phyloP scores from a whole-genome alignment of 164 flowering plant species.

The Umbilicus rupestris region DNA sequence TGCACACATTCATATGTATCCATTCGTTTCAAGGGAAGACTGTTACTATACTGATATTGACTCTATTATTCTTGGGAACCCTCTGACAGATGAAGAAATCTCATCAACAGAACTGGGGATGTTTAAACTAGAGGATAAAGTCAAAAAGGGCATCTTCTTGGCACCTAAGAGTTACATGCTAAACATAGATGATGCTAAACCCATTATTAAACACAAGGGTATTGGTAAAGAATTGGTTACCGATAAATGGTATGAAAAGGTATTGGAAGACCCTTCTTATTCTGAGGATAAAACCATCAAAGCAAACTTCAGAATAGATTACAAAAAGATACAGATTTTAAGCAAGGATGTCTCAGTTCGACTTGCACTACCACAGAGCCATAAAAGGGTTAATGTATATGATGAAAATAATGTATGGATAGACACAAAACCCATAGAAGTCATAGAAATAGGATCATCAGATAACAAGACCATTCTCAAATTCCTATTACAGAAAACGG shows the following conservation, averaged over 20 bases:
- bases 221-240: not conserved
- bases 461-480: no score
- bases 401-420: no score
- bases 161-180: constrained; percentile 4
- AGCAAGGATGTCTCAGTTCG: no score
- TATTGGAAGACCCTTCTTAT: not conserved
- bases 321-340: not conserved
- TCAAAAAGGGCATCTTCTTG: constrained; percentile 4
- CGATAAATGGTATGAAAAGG: not conserved
- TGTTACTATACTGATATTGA: constrained; percentile 16
- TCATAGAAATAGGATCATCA: no score
- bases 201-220: not conserved
- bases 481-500: no score
- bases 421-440: no score
- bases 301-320: constrained; percentile 1
- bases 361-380: no score
- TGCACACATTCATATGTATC: constrained; percentile 15
- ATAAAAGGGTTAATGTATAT: no score
- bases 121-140: constrained; percentile 5
- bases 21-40: constrained; percentile 7
- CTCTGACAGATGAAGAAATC: constrained; percentile 6
- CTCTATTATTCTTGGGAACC: constrained; percentile 7
- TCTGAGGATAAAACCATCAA: not conserved
- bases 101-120: constrained; percentile 4
- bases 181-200: not conserved